phyloP scores from a whole-genome alignment of 1,284 basidiomycete species.

The Moesziomyces antarcticus region DNA sequence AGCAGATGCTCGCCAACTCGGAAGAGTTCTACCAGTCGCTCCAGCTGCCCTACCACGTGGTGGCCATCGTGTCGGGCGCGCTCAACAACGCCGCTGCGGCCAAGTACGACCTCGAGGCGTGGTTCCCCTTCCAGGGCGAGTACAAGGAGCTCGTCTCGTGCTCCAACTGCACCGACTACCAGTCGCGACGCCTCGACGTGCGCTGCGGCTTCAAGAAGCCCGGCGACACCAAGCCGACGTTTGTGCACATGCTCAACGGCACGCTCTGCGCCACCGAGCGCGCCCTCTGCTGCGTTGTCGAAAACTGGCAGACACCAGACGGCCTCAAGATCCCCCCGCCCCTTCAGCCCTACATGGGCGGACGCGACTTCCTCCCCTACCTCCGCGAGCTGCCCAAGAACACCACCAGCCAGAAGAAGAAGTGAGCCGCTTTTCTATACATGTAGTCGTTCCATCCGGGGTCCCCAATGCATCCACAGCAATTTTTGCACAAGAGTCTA shows the following conservation, averaged over 20 bases:
- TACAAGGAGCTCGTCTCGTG: conserved; percentile 82
- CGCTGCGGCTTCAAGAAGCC: conserved; percentile 66
- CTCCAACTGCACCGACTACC: conserved; percentile 71
- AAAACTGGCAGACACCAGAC: conserved; percentile 97
- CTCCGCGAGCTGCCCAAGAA: conserved; percentile 83
- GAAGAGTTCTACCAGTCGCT: conserved; percentile 97
- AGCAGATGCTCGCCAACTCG: conserved; percentile 86
- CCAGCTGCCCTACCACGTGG: conserved; percentile 87
- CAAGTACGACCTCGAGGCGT: conserved; percentile 98
- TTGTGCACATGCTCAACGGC: conserved; percentile 72
- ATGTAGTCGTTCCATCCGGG: background rate
- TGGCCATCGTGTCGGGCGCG: conserved; percentile 95
- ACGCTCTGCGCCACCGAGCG: conserved; percentile 97
- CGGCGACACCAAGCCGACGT: conserved; percentile 66
- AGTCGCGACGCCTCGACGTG: conserved; percentile 64
- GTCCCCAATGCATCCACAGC: too few species aligned
- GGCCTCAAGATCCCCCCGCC: conserved; percentile 89
- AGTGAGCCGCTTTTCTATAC: conserved; percentile 58
- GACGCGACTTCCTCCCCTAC: conserved; percentile 90
- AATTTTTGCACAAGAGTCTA: background rate
- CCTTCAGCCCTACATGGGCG: conserved; percentile 93
- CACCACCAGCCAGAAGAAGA: conserved; percentile 73
- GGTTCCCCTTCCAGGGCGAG: conserved; percentile 97
- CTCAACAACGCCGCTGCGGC: conserved; percentile 95
- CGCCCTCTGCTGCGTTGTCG: conserved; percentile 95